Evolutionary conservation across 148 eudicot genomes (phyloP).

Genomic region (Rhododendron mucronatum): DNA sequence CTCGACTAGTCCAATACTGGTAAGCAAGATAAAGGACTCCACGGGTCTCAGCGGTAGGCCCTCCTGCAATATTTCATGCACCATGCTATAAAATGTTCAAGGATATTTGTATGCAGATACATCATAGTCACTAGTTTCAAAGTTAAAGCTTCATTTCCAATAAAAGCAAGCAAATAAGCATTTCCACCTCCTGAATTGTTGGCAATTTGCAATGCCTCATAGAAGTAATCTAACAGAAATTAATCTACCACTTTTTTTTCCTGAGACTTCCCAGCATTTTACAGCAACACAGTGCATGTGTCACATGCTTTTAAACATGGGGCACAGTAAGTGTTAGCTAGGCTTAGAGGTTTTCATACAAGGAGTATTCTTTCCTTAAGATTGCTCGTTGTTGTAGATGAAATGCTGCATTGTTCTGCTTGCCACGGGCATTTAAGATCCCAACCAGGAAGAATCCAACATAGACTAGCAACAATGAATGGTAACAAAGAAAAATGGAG

Average conservation of each 20-base stretch:
- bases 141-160: not conserved
- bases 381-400: not conserved
- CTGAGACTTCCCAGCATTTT: not conserved
- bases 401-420: not conserved
- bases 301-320: not conserved
- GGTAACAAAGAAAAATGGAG: not conserved
- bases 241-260: not conserved
- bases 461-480: not conserved
- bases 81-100: not conserved
- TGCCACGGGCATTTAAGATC: not conserved
- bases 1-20: conserved; percentile 98
- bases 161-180: not conserved
- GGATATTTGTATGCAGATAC: not conserved
- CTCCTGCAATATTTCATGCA: conserved; percentile 47
- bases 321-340: not conserved
- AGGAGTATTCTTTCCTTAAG: not conserved
- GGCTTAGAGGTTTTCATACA: not conserved
- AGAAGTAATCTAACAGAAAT: not conserved
- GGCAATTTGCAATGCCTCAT: not conserved
- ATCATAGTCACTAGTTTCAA: not conserved
- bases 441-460: not conserved
- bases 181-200: not conserved
- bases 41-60: conserved; percentile 83
- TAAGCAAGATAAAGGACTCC: conserved; percentile 69
- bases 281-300: not conserved